Evolutionary conservation across 2,329 filamentous ascomycete species (phyloP), one percentile per base, ranked within the genome.

Genomic region (Fusarium miscanthi): DNA sequence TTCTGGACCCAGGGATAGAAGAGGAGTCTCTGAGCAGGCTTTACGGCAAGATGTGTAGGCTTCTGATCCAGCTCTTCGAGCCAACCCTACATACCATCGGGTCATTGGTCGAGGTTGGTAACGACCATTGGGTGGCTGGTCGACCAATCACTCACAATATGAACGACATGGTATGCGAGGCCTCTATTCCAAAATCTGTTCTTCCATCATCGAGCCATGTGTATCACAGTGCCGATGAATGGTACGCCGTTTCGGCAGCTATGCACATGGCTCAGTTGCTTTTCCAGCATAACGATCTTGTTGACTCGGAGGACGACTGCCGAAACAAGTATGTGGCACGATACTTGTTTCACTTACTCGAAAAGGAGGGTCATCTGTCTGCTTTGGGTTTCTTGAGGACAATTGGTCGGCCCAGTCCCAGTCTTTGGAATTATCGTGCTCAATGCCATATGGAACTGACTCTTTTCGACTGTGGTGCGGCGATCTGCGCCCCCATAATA

Each of bases 301-400:
- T 84, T 5, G 59, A 64, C 1, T 76, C 78, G 4, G 82, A 79
- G 30, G 80, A 82, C 19, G 84, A 86, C 62, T 82, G 79, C 52
- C 77, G 81, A 8, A 82, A 81, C 31, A 85, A 86, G 63, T 85
- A 84, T 57, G 78, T 84, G 6, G 80, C 82, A 8, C 82, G 82
- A 7, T 79, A 82, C 30, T 69, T 85, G 1, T 85, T 85, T 65
- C 82, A 80, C 9, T 80, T 72, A 45, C 60, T 83, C 8, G 79
- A 79, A 9, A 74, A 70, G 54, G 43, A 78, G 62, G 77, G 76
- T 3, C 66, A 64, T 8, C 69, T 79, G 0, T 79, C 78, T 8
- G 61, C 40, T 2, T 81, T 52, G 76, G 79, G 2, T 80, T 81
- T 48, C 27, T 63, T 4, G 63, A 81, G 4, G 78, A 80, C 27